Conservation (phyloP, 1,139 yeast species). For the Wickerhamiella pararugosa region DNA sequence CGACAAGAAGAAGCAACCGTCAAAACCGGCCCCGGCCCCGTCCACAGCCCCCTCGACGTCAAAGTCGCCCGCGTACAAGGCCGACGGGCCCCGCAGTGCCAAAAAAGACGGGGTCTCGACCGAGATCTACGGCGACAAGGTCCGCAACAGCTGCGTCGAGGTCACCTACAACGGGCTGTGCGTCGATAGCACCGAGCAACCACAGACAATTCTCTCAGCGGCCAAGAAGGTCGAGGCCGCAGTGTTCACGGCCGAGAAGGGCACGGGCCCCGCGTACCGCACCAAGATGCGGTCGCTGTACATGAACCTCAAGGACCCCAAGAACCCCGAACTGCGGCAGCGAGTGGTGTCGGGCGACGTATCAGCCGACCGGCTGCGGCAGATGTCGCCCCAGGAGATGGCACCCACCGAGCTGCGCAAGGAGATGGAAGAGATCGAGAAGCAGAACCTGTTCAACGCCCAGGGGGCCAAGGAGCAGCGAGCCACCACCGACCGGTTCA, state of each 20-base stretch:
- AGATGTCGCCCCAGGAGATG: constrained; percentile 82
- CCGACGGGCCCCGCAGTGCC: constrained; percentile 47
- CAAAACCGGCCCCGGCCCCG: constrained; percentile 5
- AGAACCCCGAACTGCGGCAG: constrained; percentile 69
- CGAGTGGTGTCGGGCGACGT: constrained; percentile 54
- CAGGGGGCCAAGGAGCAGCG: constrained; percentile 97
- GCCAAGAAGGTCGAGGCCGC: constrained; percentile 63
- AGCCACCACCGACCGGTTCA: constrained; percentile 90
- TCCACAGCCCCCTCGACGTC: constrained; percentile 9
- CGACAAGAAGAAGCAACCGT: not conserved
- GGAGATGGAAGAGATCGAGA: constrained; percentile 72
- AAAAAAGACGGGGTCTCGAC: constrained; percentile 67
- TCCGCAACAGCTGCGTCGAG: constrained; percentile 71
- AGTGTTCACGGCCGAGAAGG: constrained; percentile 44
- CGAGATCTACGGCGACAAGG: constrained; percentile 50
- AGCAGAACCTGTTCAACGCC: constrained; percentile 85
- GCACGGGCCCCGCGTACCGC: constrained; percentile 44
- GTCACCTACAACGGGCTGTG: constrained; percentile 85
- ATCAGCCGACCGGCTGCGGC: constrained; percentile 47
- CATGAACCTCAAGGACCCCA: constrained; percentile 74
- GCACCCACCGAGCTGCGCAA: constrained; percentile 80
- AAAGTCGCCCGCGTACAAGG: constrained; percentile 16
- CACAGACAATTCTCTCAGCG: constrained; percentile 41
- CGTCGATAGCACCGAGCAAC: constrained; percentile 51
- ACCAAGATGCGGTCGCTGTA: constrained; percentile 71